Conservation (phyloP, 257 asterid species). For the Solanum pimpinellifolium region DNA sequence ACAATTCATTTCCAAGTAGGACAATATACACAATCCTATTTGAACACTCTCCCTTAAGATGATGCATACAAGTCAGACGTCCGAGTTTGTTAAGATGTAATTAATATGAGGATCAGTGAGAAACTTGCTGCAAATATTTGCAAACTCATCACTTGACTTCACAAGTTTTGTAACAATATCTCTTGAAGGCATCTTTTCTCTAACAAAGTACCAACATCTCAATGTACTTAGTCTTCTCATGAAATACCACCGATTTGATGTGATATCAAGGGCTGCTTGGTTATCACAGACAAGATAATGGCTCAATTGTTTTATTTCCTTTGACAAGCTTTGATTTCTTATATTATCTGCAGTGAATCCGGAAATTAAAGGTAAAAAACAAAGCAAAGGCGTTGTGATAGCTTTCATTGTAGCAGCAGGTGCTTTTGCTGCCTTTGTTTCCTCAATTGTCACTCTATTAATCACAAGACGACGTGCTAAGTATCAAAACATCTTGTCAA, state of each 20-base stretch:
- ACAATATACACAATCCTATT: neutral
- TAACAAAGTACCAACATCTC: neutral
- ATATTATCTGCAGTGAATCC: slow-evolving; percentile 18
- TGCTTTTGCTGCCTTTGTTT: slow-evolving; percentile 9
- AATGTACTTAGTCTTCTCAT: neutral
- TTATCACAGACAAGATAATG: neutral
- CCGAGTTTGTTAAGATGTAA: neutral
- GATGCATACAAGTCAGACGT: neutral
- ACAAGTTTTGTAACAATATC: neutral
- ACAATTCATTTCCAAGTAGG: neutral
- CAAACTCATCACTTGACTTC: neutral
- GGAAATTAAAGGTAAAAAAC: neutral
- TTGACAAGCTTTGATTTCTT: neutral
- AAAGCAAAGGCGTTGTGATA: slow-evolving; percentile 10
- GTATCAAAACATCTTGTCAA: slow-evolving; percentile 6
- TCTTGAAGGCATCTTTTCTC: neutral
- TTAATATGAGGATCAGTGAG: neutral
- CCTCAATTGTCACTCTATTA: slow-evolving; percentile 10
- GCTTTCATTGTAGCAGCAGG: slow-evolving; percentile 16
- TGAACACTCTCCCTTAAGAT: neutral
- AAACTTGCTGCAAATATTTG: neutral
- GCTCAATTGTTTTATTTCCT: neutral
- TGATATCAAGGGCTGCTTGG: neutral
- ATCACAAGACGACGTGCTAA: slow-evolving; percentile 15
- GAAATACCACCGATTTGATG: neutral